Conservation (phyloP, 2,329 filamentous ascomycete species). For the Ophiocordyceps camponoti-rufipedis region DNA sequence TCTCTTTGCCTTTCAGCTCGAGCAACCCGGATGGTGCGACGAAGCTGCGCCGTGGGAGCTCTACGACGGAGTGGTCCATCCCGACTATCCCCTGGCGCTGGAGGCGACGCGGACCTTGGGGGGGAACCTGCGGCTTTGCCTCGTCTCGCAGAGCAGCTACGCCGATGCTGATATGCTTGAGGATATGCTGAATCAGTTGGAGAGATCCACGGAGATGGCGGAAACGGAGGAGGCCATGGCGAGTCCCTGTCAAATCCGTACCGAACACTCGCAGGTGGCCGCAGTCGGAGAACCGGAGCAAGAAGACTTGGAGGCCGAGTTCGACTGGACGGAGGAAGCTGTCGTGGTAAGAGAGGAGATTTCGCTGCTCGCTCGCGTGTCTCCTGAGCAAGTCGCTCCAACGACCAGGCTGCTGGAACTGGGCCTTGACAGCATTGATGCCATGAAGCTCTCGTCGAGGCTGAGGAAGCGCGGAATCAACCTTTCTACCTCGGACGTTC, state of each 20-base stretch:
- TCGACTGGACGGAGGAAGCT: constrained; percentile 41
- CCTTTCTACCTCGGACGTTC: constrained; percentile 57
- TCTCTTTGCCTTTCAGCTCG: constrained; percentile 64
- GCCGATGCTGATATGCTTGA: constrained; percentile 13
- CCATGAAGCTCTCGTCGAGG: constrained; percentile 64
- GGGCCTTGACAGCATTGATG: constrained; percentile 82
- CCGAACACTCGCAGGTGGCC: background rate
- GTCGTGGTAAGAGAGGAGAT: constrained; percentile 40
- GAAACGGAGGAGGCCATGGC: constrained; percentile 2
- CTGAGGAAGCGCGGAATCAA: constrained; percentile 41
- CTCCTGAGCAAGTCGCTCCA: constrained; percentile 31
- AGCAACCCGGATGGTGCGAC: constrained; percentile 11
- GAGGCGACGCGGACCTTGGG: constrained; percentile 42
- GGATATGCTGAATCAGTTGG: constrained; percentile 21
- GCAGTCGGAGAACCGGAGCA: background rate
- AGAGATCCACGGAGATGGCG: constrained; percentile 6
- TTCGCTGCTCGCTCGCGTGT: constrained; percentile 37
- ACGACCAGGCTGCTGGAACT: constrained; percentile 57
- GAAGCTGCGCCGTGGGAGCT: constrained; percentile 32
- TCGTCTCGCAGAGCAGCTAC: constrained; percentile 35
- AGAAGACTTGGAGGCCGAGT: constrained; percentile 9
- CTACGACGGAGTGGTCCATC: constrained; percentile 24
- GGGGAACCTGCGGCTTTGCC: constrained; percentile 31
- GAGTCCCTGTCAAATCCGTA: background rate
- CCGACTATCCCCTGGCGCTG: constrained; percentile 62